Base-by-base conservation (phyloP, 2,329 filamentous ascomycete genomes). In the Furcasterigmium sp. region DNA sequence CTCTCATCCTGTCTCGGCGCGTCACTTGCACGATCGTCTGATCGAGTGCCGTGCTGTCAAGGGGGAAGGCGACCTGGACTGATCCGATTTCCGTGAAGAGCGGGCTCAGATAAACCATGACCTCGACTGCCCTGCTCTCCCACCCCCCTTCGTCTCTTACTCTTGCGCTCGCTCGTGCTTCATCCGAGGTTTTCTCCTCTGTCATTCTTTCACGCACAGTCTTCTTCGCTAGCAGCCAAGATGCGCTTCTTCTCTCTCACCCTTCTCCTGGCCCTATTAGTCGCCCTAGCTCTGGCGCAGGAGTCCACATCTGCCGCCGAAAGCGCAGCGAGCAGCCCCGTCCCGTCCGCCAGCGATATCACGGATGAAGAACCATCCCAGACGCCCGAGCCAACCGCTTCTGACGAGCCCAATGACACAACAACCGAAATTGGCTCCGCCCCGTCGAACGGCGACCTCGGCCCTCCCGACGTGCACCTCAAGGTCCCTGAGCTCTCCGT, bases 401-500 rank as follows among this genome's bases (percentile, higher is more conserved):
- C 25, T 13, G 25, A 8, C 8, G 25, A 13, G 25, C 25, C 25
- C 50, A 13, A 28, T 28, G 25, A 13, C 25, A 28, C 49, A 3
- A 50, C 50, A 8, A 54, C 41, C 47, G 30, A 47, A 44, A 42
- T 46, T 8, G 43, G 46, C 26, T 42, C 47, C 36, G 51, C 56
- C 2, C 45, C 55, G 26, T 60, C 61, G 32, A 55, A 57, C 37
- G 51, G 56, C 46, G 26, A 61, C 62, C 11, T 62, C 59, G 25
- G 25, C 4, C 63, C 69, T 0, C 76, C 78, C 9, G 78, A 83
- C 60, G 78, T 82, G 15, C 65, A 71, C 43, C 70, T 83, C 29
- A 72, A 70, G 38, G 72, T 82, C 2, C 76, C 78, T 1, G 69
- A 78, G 49, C 66, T 83, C 8, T 73, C 72, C 30, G 78, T 83